Percentiles rank a stretch among this genome's conserved stretches.
phyloP scores from a whole-genome alignment of 441 rosid genomes.

The Bocquillonia castaneifolia region DNA sequence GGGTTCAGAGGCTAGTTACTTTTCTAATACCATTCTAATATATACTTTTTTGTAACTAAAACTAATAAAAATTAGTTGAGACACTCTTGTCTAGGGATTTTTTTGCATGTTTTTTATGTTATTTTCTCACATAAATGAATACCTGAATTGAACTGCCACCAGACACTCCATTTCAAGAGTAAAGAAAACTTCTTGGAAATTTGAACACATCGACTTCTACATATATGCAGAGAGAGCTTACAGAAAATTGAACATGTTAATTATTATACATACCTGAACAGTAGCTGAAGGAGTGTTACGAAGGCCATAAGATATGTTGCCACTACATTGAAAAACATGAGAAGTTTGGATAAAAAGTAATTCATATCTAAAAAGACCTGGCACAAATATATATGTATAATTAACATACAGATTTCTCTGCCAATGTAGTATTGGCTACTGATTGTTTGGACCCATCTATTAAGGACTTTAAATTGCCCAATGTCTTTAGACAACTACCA shows the following conservation, averaged over 20 bases:
- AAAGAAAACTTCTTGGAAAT: background rate
- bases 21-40: background rate
- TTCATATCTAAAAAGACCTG: background rate
- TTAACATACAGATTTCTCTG: background rate
- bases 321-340: slow-evolving; percentile 50
- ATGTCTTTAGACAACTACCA: background rate
- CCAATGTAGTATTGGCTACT: background rate
- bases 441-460: background rate
- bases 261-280: slow-evolving; percentile 44
- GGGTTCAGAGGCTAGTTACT: no score
- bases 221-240: background rate
- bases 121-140: background rate
- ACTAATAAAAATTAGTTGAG: background rate
- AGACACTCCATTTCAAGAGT: slow-evolving; percentile 11
- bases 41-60: background rate
- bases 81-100: background rate
- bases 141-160: background rate
- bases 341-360: slow-evolving; percentile 16
- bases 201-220: background rate
- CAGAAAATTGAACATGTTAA: background rate
- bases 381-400: background rate
- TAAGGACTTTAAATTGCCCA: background rate
- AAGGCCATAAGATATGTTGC: slow-evolving; percentile 74
- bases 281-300: slow-evolving; percentile 78
- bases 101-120: background rate